Conservation (phyloP, 179 eudicot species). For the Heliamphora pulchella region DNA sequence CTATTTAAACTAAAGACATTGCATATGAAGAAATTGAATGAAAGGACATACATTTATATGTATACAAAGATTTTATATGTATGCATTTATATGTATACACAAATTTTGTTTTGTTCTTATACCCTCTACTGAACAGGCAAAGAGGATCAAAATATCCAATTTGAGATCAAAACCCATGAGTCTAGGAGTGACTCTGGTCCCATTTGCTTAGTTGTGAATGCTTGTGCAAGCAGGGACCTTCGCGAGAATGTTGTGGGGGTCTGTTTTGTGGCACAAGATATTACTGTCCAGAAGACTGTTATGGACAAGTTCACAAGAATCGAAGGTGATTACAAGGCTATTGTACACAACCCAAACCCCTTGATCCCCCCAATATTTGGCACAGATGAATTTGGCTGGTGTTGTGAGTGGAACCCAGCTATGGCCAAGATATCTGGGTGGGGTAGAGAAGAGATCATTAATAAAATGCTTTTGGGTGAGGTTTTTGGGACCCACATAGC, state of each 20-base stretch:
- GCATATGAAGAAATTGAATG: neutral
- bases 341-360: slow-evolving; percentile 84
- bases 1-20: neutral
- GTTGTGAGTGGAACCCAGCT: slow-evolving; percentile 85
- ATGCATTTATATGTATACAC: neutral
- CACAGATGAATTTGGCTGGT: slow-evolving; percentile 90
- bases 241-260: slow-evolving; percentile 65
- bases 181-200: slow-evolving; percentile 40
- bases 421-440: slow-evolving; percentile 69
- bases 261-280: slow-evolving; percentile 79
- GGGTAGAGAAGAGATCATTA: slow-evolving; percentile 49
- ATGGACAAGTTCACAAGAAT: slow-evolving; percentile 89
- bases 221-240: slow-evolving; percentile 76
- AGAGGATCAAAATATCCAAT: slow-evolving; percentile 65
- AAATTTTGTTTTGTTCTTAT: neutral
- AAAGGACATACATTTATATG: neutral
- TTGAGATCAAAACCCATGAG: slow-evolving; percentile 66
- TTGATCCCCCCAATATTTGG: slow-evolving; percentile 88
- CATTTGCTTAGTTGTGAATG: slow-evolving; percentile 68
- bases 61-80: too few relatives aligned
- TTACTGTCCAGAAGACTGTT: slow-evolving; percentile 67
- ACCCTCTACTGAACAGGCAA: slow-evolving; percentile 41
- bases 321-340: slow-evolving; percentile 88
- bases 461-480: slow-evolving; percentile 84
- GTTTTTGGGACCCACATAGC: slow-evolving; percentile 60